These are phyloP conservation scores for Sphenostylis stenocarpa DNA, from an alignment of 306 rosid genomes.

Conservation along the genomic window DNA sequence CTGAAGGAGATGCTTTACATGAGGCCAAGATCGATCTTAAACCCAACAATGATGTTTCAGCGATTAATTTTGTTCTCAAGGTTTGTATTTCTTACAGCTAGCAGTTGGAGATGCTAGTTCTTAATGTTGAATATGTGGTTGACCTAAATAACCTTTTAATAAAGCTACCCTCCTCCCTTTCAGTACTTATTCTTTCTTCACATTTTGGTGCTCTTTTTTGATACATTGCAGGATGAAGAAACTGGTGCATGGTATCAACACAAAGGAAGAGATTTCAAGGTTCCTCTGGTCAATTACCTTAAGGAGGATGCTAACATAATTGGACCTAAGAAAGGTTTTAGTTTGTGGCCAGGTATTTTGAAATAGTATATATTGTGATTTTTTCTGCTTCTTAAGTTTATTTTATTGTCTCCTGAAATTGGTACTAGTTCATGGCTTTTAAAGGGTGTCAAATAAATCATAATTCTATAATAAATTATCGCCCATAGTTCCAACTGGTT, in stretches of 20 bases:
- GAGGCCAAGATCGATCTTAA: constrained; percentile 71
- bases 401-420: background rate
- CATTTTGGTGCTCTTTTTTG: constrained; percentile 23
- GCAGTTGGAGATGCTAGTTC: constrained; percentile 28
- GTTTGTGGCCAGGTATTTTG: constrained; percentile 60
- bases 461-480: background rate
- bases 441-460: constrained; percentile 7
- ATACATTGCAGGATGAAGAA: constrained; percentile 71
- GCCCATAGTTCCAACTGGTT: background rate
- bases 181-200: background rate
- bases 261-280: constrained; percentile 90
- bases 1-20: constrained; percentile 54
- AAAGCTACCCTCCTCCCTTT: background rate
- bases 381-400: constrained; percentile 23
- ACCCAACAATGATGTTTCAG: constrained; percentile 54
- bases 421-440: background rate
- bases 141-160: background rate
- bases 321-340: constrained; percentile 51
- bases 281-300: constrained; percentile 59
- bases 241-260: constrained; percentile 89
- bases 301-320: constrained; percentile 56
- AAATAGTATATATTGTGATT: constrained; percentile 25
- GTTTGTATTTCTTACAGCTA: constrained; percentile 51
- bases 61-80: constrained; percentile 88
- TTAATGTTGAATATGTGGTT: constrained; percentile 24